These are phyloP conservation scores for Beta macrorhiza DNA, from an alignment of 179 eudicot genomes.

Conservation along the genomic window DNA sequence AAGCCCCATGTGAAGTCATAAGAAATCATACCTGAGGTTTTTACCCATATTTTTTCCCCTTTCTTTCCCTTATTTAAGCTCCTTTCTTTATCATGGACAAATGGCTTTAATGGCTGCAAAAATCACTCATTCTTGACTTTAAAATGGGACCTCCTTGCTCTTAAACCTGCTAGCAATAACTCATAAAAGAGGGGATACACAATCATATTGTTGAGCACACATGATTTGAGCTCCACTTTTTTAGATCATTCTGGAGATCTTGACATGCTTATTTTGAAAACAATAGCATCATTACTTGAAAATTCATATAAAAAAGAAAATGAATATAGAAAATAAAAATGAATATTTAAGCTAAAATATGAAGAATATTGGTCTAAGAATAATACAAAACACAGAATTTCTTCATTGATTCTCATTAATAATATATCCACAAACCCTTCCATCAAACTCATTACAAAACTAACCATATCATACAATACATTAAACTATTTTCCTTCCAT, in stretches of 20 bases:
- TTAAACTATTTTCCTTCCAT: slow-evolving; percentile 3
- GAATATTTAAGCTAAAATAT: background rate
- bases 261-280: slow-evolving; percentile 16
- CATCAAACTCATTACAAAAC: slow-evolving; percentile 18
- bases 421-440: slow-evolving; percentile 11
- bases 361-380: background rate
- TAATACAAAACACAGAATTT: background rate
- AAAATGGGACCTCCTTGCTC: slow-evolving; percentile 26
- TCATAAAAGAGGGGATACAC: slow-evolving; percentile 12
- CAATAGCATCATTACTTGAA: slow-evolving; percentile 5
- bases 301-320: background rate
- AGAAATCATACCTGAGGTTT: slow-evolving; percentile 24
- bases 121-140: slow-evolving; percentile 10
- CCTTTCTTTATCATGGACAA: slow-evolving; percentile 24
- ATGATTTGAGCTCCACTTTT: slow-evolving; percentile 12
- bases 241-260: slow-evolving; percentile 24
- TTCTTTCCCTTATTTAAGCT: slow-evolving; percentile 15
- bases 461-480: slow-evolving; percentile 6
- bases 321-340: background rate
- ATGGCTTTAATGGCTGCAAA: slow-evolving; percentile 18
- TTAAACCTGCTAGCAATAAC: slow-evolving; percentile 19
- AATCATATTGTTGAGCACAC: slow-evolving; percentile 26
- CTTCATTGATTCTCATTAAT: background rate
- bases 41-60: background rate
- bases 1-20: slow-evolving; percentile 37